These are phyloP conservation scores for Rhinocladiella mackenziei DNA, from an alignment of 2,329 filamentous ascomycete genomes.

Conservation along the genomic window DNA sequence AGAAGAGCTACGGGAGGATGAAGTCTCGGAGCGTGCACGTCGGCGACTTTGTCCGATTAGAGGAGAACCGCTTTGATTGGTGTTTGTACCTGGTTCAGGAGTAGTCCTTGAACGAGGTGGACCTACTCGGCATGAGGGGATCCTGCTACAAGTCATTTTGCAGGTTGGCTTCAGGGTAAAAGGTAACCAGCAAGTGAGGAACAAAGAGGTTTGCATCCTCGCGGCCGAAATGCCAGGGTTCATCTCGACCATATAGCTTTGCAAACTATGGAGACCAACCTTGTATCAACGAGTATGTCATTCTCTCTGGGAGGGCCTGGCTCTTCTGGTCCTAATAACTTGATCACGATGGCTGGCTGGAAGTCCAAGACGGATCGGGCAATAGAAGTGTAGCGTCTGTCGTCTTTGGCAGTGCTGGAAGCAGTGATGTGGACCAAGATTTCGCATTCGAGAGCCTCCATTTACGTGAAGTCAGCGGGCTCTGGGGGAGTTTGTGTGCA, in stretches of 20 bases:
- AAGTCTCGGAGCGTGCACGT: constrained; percentile 13
- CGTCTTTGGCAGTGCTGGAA: constrained; percentile 36
- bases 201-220: neutral
- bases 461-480: neutral
- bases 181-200: neutral
- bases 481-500: neutral
- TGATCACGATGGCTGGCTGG: constrained; percentile 29
- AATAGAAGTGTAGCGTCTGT: constrained; percentile 39
- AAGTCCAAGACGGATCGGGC: constrained; percentile 38
- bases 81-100: constrained; percentile 4
- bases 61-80: neutral
- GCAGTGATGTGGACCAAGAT: constrained; percentile 43
- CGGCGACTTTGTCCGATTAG: neutral
- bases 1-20: constrained; percentile 9
- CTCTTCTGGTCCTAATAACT: constrained; percentile 25
- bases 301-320: neutral
- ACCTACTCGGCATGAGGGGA: neutral
- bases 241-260: too few species aligned
- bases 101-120: constrained; percentile 19
- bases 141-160: too few species aligned
- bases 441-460: constrained; percentile 30
- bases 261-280: constrained; percentile 10
- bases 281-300: neutral
- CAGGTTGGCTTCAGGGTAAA: too few species aligned
- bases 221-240: too few species aligned